Base-by-base conservation (phyloP, 164 flowering plant species). In the Sedum album region DNA sequence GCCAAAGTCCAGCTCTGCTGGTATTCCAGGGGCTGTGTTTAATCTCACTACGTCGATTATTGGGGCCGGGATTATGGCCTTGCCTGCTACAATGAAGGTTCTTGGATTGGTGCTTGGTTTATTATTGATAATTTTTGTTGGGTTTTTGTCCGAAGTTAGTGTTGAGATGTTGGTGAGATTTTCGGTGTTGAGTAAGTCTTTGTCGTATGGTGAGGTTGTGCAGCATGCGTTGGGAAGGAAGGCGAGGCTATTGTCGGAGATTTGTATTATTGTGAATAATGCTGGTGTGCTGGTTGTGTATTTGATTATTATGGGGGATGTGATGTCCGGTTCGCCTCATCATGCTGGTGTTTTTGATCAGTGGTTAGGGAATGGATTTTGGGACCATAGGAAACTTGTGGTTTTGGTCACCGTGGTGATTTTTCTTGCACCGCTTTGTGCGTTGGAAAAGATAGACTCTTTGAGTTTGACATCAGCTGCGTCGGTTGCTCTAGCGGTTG, bases 11-110 rank as follows among this genome's bases (percentile, higher is more conserved):
- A 86, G 85, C 38, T 87, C 96, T 2, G 90, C 96, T 1, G 90
- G 91, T 53, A 49, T 90, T 7, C 66, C 81, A 0, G 90, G 97
- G 36, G 99, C 99, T 0, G 91, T 95, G 38, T 95, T 95, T 67
- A 95, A 95, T 48, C 87, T 95, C 36, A 76, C 96, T 3, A 95
- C 99, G 0, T 73, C 97, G 6, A 82, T 95, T 20, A 82, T 95
- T 63, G 97, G 99, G 6, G 97, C 97, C 17, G 99, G 99, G n/a
- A 85, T 95, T 57, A 95, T 95, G 99, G 97, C 99, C 49, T 79
- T 95, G 49, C 99, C 99, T 2, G 99, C 99, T 31, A 80, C 97
- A 36, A 90, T 92, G 99, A 90, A 88, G 71, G 95, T 92, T 44
- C 76, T 95, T n/a, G 99, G 99, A 7, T 25, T 95, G 66, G 78